Evolutionary conservation across 306 rosid species (phyloP).

Genomic region (Quercus berberidifolia): DNA sequence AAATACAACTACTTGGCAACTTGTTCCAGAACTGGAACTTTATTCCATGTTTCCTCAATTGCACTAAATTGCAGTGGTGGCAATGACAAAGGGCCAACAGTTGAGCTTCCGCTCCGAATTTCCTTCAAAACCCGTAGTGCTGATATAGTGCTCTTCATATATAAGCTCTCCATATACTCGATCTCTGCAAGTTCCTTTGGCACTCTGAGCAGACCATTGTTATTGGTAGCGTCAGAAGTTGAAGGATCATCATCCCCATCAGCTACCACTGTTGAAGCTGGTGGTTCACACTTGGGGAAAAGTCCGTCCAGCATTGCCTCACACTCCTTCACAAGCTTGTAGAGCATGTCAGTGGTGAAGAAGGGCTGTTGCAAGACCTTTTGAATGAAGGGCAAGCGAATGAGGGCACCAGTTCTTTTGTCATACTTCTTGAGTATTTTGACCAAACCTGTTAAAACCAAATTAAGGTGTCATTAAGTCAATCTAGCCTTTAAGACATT

Average conservation of each 20-base stretch:
- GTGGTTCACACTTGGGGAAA: conserved; percentile 47
- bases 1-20: conserved; percentile 58
- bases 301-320: conserved; percentile 81
- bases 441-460: conserved; percentile 62
- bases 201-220: conserved; percentile 33
- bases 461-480: conserved; percentile 3
- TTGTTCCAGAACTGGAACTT: conserved; percentile 61
- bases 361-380: conserved; percentile 94
- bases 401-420: conserved; percentile 96
- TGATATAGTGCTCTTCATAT: conserved; percentile 77
- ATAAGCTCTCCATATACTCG: conserved; percentile 77
- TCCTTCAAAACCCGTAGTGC: conserved; percentile 84
- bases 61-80: conserved; percentile 70
- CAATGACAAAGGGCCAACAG: conserved; percentile 78
- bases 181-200: conserved; percentile 78
- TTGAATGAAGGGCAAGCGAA: conserved; percentile 93
- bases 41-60: conserved; percentile 63
- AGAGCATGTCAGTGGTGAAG: conserved; percentile 87
- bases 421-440: conserved; percentile 96
- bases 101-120: conserved; percentile 86
- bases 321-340: conserved; percentile 94
- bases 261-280: conserved; percentile 38
- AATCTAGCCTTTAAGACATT: neutral
- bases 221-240: conserved; percentile 46
- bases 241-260: conserved; percentile 53